Conservation (phyloP, 2,329 filamentous ascomycete species). For the Bertia moriformis region DNA sequence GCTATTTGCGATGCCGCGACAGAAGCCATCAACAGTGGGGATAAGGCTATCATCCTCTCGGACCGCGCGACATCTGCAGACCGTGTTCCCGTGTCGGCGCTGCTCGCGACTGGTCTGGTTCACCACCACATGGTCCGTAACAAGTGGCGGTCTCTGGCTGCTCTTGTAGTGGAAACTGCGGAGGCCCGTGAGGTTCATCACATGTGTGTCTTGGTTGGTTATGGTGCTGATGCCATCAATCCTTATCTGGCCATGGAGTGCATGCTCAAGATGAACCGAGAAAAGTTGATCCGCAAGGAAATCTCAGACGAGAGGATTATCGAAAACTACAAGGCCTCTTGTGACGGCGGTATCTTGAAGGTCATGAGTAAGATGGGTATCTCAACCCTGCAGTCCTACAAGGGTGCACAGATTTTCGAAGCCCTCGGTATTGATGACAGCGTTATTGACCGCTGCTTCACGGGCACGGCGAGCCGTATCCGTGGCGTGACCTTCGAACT, state of each 20-base stretch:
- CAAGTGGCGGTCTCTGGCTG: slow-evolving; percentile 83
- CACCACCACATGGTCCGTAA: slow-evolving; percentile 92
- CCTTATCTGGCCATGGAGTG: slow-evolving; percentile 93
- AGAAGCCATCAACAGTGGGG: slow-evolving; percentile 66
- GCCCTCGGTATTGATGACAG: slow-evolving; percentile 82
- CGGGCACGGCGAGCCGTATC: slow-evolving; percentile 84
- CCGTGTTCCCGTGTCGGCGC: slow-evolving; percentile 71
- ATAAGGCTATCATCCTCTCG: slow-evolving; percentile 78
- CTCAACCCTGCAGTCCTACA: slow-evolving; percentile 88
- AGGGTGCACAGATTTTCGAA: slow-evolving; percentile 95
- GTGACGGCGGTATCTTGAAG: slow-evolving; percentile 89
- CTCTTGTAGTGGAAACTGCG: slow-evolving; percentile 77
- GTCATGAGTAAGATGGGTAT: slow-evolving; percentile 99
- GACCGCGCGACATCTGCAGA: slow-evolving; percentile 74
- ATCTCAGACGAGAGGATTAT: slow-evolving; percentile 70
- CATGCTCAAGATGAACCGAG: slow-evolving; percentile 88
- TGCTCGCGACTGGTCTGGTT: slow-evolving; percentile 81
- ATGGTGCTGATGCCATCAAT: slow-evolving; percentile 86
- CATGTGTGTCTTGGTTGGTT: slow-evolving; percentile 94
- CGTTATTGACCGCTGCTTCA: slow-evolving; percentile 89
- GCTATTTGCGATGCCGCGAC: slow-evolving; percentile 75
- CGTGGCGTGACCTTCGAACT: slow-evolving; percentile 85
- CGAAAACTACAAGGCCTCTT: slow-evolving; percentile 92
- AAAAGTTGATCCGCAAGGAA: slow-evolving; percentile 84
- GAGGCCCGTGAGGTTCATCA: slow-evolving; percentile 96